Evolutionary conservation across 2,329 filamentous ascomycete species (phyloP).

Genomic region (Trichoderma cornu-damae): DNA sequence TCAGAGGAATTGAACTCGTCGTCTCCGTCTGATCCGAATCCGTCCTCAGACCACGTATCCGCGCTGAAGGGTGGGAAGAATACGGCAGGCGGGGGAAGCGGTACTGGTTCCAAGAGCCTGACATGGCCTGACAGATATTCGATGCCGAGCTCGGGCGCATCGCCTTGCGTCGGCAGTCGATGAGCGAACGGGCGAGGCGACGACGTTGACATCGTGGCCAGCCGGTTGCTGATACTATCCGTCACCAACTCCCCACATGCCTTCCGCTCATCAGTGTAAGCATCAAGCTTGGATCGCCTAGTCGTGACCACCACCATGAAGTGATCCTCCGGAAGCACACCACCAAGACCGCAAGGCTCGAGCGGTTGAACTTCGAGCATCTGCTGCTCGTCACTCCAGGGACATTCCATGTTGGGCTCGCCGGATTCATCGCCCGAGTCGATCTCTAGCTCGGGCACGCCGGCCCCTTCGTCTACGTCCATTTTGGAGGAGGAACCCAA

Average conservation of each 20-base stretch:
- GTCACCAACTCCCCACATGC: conserved; percentile 31
- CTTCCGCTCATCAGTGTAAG: background rate
- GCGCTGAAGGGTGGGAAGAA: conserved; percentile 47
- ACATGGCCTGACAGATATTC: conserved; percentile 43
- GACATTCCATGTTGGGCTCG: conserved; percentile 42
- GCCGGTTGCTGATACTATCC: conserved; percentile 38
- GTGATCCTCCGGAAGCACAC: conserved; percentile 59
- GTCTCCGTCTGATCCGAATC: conserved; percentile 26
- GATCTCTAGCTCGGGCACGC: conserved; percentile 29
- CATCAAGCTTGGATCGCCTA: conserved; percentile 36
- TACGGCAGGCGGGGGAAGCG: conserved; percentile 49
- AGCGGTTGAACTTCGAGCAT: conserved; percentile 38
- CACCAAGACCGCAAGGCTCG: conserved; percentile 55
- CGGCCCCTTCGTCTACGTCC: conserved; percentile 27
- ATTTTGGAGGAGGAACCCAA: conserved; percentile 24
- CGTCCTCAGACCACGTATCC: conserved; percentile 34
- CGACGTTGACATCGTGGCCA: conserved; percentile 40
- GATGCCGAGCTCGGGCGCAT: conserved; percentile 33
- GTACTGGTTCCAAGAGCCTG: conserved; percentile 41
- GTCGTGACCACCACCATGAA: conserved; percentile 54
- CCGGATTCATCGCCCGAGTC: conserved; percentile 35
- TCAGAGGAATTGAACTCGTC: conserved; percentile 29
- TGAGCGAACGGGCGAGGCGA: conserved; percentile 28
- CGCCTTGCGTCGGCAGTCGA: background rate
- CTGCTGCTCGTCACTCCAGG: conserved; percentile 43